These are phyloP conservation scores for Xylaria sp. DNA, from an alignment of 2,329 filamentous ascomycete species.

Conservation along the genomic window DNA sequence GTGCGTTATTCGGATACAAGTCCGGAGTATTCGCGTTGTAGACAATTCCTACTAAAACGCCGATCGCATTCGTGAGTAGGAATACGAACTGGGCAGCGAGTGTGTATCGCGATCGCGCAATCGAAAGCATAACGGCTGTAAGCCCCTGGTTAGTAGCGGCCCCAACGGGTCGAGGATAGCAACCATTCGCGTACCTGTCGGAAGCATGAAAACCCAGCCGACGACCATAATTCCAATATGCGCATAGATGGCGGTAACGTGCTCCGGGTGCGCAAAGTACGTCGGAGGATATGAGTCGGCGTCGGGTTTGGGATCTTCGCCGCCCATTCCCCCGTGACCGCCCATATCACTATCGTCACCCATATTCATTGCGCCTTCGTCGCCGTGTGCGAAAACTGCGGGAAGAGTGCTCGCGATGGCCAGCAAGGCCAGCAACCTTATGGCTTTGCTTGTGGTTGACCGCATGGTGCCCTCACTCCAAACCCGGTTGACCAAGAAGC, in stretches of 20 bases:
- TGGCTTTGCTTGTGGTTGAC: slow-evolving; percentile 38
- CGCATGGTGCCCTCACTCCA: slow-evolving; percentile 37
- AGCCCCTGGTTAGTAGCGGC: slow-evolving; percentile 29
- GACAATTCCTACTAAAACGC: slow-evolving; percentile 70
- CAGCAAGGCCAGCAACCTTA: slow-evolving; percentile 44
- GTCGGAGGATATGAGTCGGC: slow-evolving; percentile 48
- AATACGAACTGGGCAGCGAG: slow-evolving; percentile 76
- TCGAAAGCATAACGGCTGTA: slow-evolving; percentile 84
- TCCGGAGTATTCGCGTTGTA: slow-evolving; percentile 88
- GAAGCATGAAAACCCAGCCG: slow-evolving; percentile 75
- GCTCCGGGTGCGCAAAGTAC: slow-evolving; percentile 54
- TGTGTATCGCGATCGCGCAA: slow-evolving; percentile 80
- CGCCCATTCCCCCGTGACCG: slow-evolving; percentile 40
- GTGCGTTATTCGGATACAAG: slow-evolving; percentile 86
- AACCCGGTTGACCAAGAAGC: neutral
- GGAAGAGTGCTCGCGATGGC: slow-evolving; percentile 48
- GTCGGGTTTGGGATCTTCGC: slow-evolving; percentile 44
- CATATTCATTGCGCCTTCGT: slow-evolving; percentile 47
- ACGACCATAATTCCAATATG: slow-evolving; percentile 76
- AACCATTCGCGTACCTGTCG: slow-evolving; percentile 62
- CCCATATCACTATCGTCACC: slow-evolving; percentile 44
- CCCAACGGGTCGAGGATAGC: neutral
- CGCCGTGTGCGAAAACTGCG: slow-evolving; percentile 48
- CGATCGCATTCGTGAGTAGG: slow-evolving; percentile 69
- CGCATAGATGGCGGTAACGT: slow-evolving; percentile 54